These are phyloP conservation scores for Malus sylvestris DNA, from an alignment of 306 rosid species.

Conservation along the genomic window DNA sequence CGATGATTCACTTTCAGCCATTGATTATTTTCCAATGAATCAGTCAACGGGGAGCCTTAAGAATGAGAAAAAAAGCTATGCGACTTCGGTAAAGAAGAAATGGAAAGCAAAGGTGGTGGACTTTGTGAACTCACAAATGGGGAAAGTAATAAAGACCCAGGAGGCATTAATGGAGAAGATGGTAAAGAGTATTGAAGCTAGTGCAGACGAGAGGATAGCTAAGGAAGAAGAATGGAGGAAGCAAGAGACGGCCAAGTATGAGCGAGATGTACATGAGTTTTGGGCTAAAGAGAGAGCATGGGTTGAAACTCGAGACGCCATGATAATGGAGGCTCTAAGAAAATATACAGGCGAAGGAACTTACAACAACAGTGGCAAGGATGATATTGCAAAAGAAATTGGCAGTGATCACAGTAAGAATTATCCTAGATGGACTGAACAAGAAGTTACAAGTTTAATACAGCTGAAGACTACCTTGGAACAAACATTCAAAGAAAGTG, in stretches of 20 bases:
- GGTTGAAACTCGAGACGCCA: conserved; percentile 59
- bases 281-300: conserved; percentile 74
- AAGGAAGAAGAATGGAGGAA: conserved; percentile 61
- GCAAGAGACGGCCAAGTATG: conserved; percentile 39
- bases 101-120: conserved; percentile 55
- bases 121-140: conserved; percentile 50
- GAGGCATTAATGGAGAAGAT: conserved; percentile 70
- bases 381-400: not conserved
- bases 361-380: not conserved
- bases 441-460: not conserved
- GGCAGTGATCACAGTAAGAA: not conserved
- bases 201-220: conserved; percentile 43
- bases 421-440: not conserved
- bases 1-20: conserved; percentile 19
- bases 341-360: conserved; percentile 12
- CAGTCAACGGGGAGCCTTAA: not conserved
- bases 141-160: conserved; percentile 52
- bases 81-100: conserved; percentile 25
- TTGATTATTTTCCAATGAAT: not conserved
- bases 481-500: not conserved
- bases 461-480: not conserved
- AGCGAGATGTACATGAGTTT: conserved; percentile 34
- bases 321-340: conserved; percentile 42
- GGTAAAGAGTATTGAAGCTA: conserved; percentile 41
- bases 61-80: not conserved